phyloP scores from a whole-genome alignment of 2,329 filamentous ascomycete genomes.

The Scytalidium lignicola region DNA sequence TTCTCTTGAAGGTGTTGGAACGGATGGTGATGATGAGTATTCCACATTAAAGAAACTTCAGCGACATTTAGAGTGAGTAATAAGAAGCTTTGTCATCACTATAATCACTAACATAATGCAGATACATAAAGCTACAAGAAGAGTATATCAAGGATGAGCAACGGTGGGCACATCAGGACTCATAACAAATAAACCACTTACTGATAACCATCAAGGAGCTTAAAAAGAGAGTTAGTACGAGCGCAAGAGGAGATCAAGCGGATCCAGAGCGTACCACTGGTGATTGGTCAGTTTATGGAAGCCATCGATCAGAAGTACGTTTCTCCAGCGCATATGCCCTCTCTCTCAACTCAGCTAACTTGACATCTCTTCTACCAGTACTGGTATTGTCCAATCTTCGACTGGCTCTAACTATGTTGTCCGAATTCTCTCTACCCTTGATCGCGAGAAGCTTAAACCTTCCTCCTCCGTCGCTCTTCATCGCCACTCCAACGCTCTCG shows the following conservation, averaged over 20 bases:
- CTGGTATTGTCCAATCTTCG: conserved; percentile 96
- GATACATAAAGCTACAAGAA: conserved; percentile 95
- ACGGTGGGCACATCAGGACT: conserved; percentile 48
- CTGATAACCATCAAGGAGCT: conserved; percentile 53
- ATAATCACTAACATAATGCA: conserved; percentile 32
- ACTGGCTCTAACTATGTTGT: conserved; percentile 99
- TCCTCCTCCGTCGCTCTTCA: conserved; percentile 96
- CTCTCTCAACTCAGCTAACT: conserved; percentile 7
- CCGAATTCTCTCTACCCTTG: conserved; percentile 94
- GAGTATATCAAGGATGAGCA: conserved; percentile 99
- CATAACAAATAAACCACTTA: background rate
- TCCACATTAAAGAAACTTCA: conserved; percentile 94
- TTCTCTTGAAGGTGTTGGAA: conserved; percentile 75
- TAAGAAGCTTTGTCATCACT: background rate
- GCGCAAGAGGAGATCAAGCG: conserved; percentile 99
- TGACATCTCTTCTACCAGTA: conserved; percentile 48
- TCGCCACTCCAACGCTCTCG: conserved; percentile 95
- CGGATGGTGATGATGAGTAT: conserved; percentile 87
- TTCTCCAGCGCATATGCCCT: background rate
- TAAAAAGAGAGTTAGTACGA: conserved; percentile 94
- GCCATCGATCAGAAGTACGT: conserved; percentile 96
- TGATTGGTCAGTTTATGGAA: conserved; percentile 99
- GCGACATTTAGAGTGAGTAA: conserved; percentile 80
- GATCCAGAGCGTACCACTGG: conserved; percentile 95
- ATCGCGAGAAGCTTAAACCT: conserved; percentile 96